Percentiles rank a stretch among this genome's conserved stretches.
Conservation (phyloP, 345 rosid genomes). For the Nephelium lappaceum region DNA sequence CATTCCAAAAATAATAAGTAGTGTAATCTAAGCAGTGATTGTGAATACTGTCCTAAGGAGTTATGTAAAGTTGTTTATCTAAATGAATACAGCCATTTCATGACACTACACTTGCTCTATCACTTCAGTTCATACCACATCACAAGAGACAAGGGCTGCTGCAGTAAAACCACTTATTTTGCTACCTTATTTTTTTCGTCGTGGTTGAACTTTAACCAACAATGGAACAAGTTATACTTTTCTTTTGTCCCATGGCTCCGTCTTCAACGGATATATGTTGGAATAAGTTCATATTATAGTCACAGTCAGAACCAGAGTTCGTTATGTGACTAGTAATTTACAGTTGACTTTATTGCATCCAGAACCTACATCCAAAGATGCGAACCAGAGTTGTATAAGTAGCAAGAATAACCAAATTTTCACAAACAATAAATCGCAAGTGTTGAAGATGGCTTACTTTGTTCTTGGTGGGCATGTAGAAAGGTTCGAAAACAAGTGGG, state of each 20-base stretch:
- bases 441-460: slow-evolving; percentile 37
- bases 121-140: background rate
- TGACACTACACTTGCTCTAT: background rate
- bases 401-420: background rate
- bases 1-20: no score
- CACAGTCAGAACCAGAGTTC: background rate
- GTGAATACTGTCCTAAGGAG: no score
- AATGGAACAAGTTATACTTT: no score
- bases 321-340: slow-evolving; percentile 48
- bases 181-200: background rate
- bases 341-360: slow-evolving; percentile 80
- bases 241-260: no score
- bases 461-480: slow-evolving; percentile 88
- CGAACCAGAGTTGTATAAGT: background rate
- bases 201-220: no score
- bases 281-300: background rate
- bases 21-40: no score
- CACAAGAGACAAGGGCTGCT: background rate
- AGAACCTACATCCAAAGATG: slow-evolving; percentile 55
- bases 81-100: no score
- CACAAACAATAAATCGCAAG: background rate
- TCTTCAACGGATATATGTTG: no score
- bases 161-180: background rate
- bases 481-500: slow-evolving; percentile 91
- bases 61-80: no score